These are phyloP conservation scores for Sphaceloma murrayae DNA, from an alignment of 2,329 filamentous ascomycete genomes.

Conservation along the genomic window DNA sequence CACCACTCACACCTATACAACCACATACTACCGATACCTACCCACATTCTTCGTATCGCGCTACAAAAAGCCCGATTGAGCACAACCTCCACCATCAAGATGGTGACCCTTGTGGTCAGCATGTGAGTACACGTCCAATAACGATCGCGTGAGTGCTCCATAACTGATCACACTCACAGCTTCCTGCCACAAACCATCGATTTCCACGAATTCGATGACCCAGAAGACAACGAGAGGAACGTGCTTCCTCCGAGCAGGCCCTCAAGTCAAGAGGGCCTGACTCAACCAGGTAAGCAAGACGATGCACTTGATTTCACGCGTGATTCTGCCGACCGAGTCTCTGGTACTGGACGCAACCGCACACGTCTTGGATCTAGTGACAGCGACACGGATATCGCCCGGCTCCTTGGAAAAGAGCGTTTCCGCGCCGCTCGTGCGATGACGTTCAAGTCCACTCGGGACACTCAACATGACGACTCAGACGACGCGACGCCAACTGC, in stretches of 20 bases:
- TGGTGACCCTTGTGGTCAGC: conserved; percentile 19
- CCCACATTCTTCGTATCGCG: background rate
- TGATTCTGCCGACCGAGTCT: background rate
- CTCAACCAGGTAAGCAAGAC: conserved; percentile 1
- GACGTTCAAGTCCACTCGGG: too few species aligned
- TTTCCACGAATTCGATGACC: conserved; percentile 48
- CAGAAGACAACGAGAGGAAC: background rate
- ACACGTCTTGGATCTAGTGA: background rate
- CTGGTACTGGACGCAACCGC: too few species aligned
- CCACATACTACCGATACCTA: background rate
- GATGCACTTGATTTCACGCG: background rate
- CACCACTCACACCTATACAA: background rate
- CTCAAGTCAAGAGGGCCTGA: conserved; percentile 31
- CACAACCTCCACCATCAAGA: conserved; percentile 1
- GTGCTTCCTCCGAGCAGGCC: background rate
- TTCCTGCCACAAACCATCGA: conserved; percentile 89
- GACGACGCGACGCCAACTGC: too few species aligned
- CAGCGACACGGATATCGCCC: too few species aligned
- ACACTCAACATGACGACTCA: too few species aligned
- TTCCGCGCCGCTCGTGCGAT: too few species aligned
- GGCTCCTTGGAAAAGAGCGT: too few species aligned
- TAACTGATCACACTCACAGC: conserved; percentile 39
- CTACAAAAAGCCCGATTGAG: background rate
- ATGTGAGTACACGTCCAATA: conserved; percentile 24
- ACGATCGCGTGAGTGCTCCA: background rate